Evolutionary conservation across 1,284 basidiomycete genomes (phyloP).

Genomic region (Leccinum angustisporum): DNA sequence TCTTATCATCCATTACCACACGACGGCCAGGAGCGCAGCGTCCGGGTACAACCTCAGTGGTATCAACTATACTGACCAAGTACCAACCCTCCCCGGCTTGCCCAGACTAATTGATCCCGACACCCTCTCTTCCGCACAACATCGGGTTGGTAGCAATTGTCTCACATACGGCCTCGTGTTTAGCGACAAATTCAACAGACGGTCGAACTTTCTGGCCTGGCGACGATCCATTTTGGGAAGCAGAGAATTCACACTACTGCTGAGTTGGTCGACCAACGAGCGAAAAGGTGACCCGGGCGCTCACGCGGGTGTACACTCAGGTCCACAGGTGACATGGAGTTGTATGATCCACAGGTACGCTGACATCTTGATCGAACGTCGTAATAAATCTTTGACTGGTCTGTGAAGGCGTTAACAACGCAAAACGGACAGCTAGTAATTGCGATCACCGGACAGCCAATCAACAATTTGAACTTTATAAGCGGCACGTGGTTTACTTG

Average conservation of each 20-base stretch:
- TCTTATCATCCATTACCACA: constrained; percentile 67
- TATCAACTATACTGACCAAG: constrained; percentile 70
- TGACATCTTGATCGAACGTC: background rate
- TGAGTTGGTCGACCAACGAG: constrained; percentile 26
- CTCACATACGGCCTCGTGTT: constrained; percentile 81
- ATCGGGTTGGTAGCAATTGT: constrained; percentile 66
- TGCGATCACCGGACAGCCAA: constrained; percentile 61
- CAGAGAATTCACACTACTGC: constrained; percentile 72
- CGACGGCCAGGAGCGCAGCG: constrained; percentile 28
- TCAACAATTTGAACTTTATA: constrained; percentile 75
- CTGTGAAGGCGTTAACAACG: constrained; percentile 60
- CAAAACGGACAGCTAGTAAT: constrained; percentile 74
- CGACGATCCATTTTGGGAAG: constrained; percentile 80
- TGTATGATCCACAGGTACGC: constrained; percentile 75
- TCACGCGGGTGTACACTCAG: constrained; percentile 33
- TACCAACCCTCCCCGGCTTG: constrained; percentile 59
- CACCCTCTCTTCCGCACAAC: constrained; percentile 57
- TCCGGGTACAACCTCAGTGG: constrained; percentile 77
- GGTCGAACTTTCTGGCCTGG: constrained; percentile 80
- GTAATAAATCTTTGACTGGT: constrained; percentile 1
- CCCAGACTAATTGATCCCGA: constrained; percentile 66
- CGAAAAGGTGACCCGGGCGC: background rate
- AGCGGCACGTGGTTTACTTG: constrained; percentile 54
- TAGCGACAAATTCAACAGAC: constrained; percentile 89
- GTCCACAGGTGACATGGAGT: constrained; percentile 83